Evolutionary conservation across 169 alveolate genomes (phyloP).

Genomic region (Plasmodium vinckei): DNA sequence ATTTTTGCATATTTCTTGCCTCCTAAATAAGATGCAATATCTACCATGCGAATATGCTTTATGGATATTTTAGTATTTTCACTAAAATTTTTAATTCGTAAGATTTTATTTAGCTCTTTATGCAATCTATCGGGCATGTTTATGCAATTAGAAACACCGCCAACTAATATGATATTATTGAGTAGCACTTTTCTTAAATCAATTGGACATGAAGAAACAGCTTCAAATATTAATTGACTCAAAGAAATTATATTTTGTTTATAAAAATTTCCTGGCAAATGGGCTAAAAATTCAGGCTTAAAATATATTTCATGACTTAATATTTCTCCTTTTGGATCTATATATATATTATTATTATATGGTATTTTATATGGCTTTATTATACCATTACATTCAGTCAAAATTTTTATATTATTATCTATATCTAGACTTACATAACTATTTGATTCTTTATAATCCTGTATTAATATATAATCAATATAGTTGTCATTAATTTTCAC

Average conservation of each 20-base stretch:
- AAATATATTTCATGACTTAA: constrained; percentile 75
- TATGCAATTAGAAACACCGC: constrained; percentile 74
- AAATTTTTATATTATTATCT: constrained; percentile 62
- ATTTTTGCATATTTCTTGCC: constrained; percentile 62
- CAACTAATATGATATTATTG: constrained; percentile 56
- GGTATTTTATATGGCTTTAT: constrained; percentile 72
- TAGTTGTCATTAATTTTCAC: constrained; percentile 55
- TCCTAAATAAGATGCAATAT: constrained; percentile 73
- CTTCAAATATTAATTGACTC: constrained; percentile 56
- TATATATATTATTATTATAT: constrained; percentile 53
- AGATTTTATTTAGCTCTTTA: constrained; percentile 35
- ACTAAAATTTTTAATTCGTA: constrained; percentile 61
- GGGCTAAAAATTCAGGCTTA: constrained; percentile 77
- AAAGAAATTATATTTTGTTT: constrained; percentile 69
- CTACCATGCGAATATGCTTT: constrained; percentile 46
- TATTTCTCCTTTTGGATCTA: constrained; percentile 75
- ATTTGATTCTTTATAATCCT: constrained; percentile 70
- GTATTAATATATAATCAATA: constrained; percentile 59
- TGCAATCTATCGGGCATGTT: constrained; percentile 56
- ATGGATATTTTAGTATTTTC: constrained; percentile 42
- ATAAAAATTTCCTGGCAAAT: constrained; percentile 72
- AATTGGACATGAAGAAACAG: constrained; percentile 66
- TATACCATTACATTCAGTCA: constrained; percentile 70
- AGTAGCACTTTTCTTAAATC: constrained; percentile 65
- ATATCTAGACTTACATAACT: constrained; percentile 71